Evolutionary conservation across 2,329 filamentous ascomycete species (phyloP).

Genomic region (Aspergillus thermomutatus): DNA sequence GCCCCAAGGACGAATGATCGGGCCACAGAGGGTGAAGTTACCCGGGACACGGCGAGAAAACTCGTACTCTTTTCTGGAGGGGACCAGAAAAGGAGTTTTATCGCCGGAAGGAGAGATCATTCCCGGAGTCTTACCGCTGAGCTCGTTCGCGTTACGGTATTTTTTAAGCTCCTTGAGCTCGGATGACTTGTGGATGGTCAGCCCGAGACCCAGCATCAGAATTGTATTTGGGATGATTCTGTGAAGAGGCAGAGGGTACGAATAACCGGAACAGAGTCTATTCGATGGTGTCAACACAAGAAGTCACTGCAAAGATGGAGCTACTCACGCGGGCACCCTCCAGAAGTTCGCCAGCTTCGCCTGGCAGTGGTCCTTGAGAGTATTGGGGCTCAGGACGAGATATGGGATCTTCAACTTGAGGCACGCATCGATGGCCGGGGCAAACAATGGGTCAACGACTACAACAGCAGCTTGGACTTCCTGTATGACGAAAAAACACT

Average conservation of each 20-base stretch:
- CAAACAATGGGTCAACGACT: constrained; percentile 40
- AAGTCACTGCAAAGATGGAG: background rate
- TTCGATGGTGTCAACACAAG: background rate
- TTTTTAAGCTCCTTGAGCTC: constrained; percentile 18
- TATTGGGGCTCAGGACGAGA: constrained; percentile 41
- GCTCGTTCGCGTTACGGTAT: constrained; percentile 21
- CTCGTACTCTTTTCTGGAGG: constrained; percentile 26
- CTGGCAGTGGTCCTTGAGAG: constrained; percentile 42
- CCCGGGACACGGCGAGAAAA: constrained; percentile 33
- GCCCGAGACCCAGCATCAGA: constrained; percentile 29
- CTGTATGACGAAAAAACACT: constrained; percentile 31
- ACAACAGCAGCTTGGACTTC: constrained; percentile 34
- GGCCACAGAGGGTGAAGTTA: constrained; percentile 42
- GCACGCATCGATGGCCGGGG: constrained; percentile 40
- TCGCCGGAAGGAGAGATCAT: constrained; percentile 1
- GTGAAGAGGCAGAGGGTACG: constrained; percentile 43
- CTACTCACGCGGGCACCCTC: constrained; percentile 17
- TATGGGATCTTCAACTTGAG: constrained; percentile 29
- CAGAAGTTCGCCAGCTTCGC: constrained; percentile 30
- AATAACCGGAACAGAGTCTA: constrained; percentile 40
- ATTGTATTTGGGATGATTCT: constrained; percentile 40
- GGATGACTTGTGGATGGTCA: constrained; percentile 14
- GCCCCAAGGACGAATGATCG: constrained; percentile 35
- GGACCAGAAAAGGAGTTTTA: constrained; percentile 12
- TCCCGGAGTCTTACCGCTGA: constrained; percentile 17